A percentile compares a stretch with the other conserved stretches of the same genome.
Conservation (phyloP, 2,329 filamentous ascomycete genomes). For the Ustulina deusta region DNA sequence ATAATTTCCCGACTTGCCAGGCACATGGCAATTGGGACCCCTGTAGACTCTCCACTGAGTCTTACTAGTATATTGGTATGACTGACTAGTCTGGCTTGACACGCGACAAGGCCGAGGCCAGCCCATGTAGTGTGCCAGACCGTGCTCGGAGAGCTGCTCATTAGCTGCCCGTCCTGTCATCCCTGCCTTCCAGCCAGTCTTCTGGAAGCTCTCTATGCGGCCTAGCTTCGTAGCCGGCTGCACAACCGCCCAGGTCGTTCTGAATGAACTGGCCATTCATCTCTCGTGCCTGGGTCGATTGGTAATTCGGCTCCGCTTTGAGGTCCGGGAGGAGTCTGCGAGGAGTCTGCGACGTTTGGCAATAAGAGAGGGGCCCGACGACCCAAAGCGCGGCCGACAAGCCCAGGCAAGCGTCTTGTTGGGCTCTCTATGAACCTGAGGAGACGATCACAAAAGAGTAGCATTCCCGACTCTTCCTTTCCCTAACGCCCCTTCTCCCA, state of each 20-base stretch:
- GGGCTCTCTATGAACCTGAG: slow-evolving; percentile 23
- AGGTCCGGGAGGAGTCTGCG: slow-evolving; percentile 35
- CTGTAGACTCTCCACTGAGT: slow-evolving; percentile 23
- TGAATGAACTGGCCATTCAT: slow-evolving; percentile 32
- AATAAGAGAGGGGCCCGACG: slow-evolving; percentile 40
- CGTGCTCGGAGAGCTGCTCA: slow-evolving; percentile 14
- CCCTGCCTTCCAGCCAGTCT: slow-evolving; percentile 38
- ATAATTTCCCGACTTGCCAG: slow-evolving; percentile 27
- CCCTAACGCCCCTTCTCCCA: slow-evolving; percentile 11
- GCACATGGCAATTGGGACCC: slow-evolving; percentile 24
- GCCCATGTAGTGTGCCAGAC: slow-evolving; percentile 20
- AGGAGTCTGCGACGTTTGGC: slow-evolving; percentile 32
- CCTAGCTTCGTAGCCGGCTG: slow-evolving; percentile 31
- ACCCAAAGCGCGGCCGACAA: slow-evolving; percentile 32
- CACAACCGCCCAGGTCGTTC: slow-evolving; percentile 25
- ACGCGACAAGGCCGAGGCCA: slow-evolving; percentile 25
- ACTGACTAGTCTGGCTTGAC: slow-evolving; percentile 27
- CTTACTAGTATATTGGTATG: slow-evolving; percentile 20
- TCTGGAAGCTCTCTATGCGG: slow-evolving; percentile 35
- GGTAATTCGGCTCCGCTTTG: slow-evolving; percentile 39
- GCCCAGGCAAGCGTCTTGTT: slow-evolving; percentile 17
- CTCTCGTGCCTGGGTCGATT: slow-evolving; percentile 34
- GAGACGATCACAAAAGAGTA: slow-evolving; percentile 37
- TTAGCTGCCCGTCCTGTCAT: slow-evolving; percentile 30
- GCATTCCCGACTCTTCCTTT: slow-evolving; percentile 20